phyloP scores from a whole-genome alignment of 345 rosid species.

The Cochlearia excelsa region DNA sequence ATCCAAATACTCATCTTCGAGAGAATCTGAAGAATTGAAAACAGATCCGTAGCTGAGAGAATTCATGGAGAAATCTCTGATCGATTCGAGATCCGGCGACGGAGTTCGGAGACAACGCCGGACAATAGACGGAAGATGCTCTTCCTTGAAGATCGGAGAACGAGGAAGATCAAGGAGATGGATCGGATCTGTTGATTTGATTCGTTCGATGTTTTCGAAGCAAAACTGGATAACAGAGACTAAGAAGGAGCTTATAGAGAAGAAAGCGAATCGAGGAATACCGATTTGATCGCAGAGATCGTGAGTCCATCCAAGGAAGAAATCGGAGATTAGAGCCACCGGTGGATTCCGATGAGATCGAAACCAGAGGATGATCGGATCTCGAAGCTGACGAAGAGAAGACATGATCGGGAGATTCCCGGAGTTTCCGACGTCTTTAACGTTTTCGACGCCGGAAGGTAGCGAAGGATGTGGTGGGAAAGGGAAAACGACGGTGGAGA shows the following conservation, averaged over 20 bases:
- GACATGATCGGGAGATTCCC: constrained; percentile 45
- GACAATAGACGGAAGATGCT: constrained; percentile 50
- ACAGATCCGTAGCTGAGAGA: constrained; percentile 45
- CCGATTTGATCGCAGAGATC: constrained; percentile 31
- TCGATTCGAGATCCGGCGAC: constrained; percentile 29
- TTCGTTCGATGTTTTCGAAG: constrained; percentile 35
- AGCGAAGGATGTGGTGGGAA: constrained; percentile 24
- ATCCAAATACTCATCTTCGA: constrained; percentile 45
- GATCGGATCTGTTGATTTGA: constrained; percentile 25
- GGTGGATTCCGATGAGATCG: constrained; percentile 57
- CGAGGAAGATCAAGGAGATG: constrained; percentile 47
- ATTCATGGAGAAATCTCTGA: constrained; percentile 39
- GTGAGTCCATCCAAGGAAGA: constrained; percentile 61
- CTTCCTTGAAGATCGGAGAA: constrained; percentile 43
- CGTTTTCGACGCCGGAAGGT: constrained; percentile 28
- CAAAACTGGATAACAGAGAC: constrained; percentile 30
- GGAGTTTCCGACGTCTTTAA: constrained; percentile 47
- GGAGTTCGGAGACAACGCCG: constrained; percentile 22
- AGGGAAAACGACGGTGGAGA: constrained; percentile 25
- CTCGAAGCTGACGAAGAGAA: constrained; percentile 38
- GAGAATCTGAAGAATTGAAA: constrained; percentile 44
- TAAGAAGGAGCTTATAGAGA: constrained; percentile 40
- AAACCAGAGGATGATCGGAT: constrained; percentile 53
- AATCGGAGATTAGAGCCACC: constrained; percentile 40
- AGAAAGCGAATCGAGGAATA: constrained; percentile 53